Evolutionary conservation across 2,329 filamentous ascomycete genomes (phyloP), one percentile per base, ranked within the genome.

Genomic region (Tolypocladium album): DNA sequence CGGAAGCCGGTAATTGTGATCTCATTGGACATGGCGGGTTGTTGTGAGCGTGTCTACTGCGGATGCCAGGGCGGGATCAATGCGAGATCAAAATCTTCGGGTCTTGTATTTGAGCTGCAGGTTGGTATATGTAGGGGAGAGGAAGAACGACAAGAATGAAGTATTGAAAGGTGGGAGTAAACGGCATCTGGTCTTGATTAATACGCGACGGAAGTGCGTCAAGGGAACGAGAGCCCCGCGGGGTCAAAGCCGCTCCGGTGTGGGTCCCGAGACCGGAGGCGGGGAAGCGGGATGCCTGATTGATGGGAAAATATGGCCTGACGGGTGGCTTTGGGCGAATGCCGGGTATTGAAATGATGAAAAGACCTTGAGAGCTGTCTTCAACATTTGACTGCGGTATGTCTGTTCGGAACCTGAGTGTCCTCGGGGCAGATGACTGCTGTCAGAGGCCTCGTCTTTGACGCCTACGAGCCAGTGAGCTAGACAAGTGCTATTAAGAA

Each of bases 1-100:
- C 77, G 78, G 79, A 85, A 90, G 64, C 86, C 83, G 59, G 86
- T 90, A 70, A 91, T 89, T 61, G 84, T 89, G 68, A 90, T 79
- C 67, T 87, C 82, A 50, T 50, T 34, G 2, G 59, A 2, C 60
- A 63, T 63, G 15, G 34, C 53, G 31, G 11, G 31, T 24, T 22
- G 20, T 12, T 15, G 31, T 38, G 47, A 47, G 43, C 1, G 45
- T 50, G 12, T n/a, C 11, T 12, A 20, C 45, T 50, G 13, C 17
- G 43, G 17, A 6, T 3, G 27, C 20, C 8, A 20, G 27, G 17
- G 47, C 24, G 47, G 27, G 47, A 31, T 34, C 24, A 34, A 7
- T 20, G 17, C 20, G 12, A 4, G 47, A 15, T 20, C 50, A 36
- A 31, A 20, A 36, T 12, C 6, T 20, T 36, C 20, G 27, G 2